Evolutionary conservation across 176 grass and related monocot species (phyloP).

Genomic region (Bolboschoenus planiculmis): DNA sequence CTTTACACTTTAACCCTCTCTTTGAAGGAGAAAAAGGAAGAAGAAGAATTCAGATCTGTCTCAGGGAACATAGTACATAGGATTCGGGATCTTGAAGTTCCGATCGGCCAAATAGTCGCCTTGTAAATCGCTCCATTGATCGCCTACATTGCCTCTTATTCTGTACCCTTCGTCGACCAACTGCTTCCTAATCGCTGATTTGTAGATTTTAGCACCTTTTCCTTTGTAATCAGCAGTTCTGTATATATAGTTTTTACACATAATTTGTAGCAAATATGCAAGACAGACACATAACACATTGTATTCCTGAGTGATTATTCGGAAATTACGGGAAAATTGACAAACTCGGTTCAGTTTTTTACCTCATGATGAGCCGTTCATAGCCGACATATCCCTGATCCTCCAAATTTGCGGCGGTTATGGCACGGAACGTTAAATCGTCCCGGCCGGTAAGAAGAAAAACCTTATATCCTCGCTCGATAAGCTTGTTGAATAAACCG

Average conservation of each 20-base stretch:
- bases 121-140: conserved; percentile 91
- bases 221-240: conserved; percentile 52
- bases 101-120: conserved; percentile 67
- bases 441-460: conserved; percentile 82
- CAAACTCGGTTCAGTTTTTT: not conserved
- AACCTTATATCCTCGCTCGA: conserved; percentile 57
- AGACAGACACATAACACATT: not conserved
- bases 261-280: not conserved
- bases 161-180: conserved; percentile 63
- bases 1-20: not conserved
- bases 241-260: not conserved
- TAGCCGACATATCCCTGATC: conserved; percentile 59
- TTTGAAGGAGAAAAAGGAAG: not conserved
- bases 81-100: conserved; percentile 90
- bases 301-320: not conserved
- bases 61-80: conserved; percentile 92
- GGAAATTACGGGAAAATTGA: not conserved
- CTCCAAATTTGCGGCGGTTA: conserved; percentile 48
- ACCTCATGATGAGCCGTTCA: conserved; percentile 85
- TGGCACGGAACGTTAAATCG: conserved; percentile 34
- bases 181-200: conserved; percentile 71
- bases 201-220: conserved; percentile 56
- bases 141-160: conserved; percentile 77
- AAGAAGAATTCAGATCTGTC: not conserved
- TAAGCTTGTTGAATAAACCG: conserved; percentile 34